These are phyloP conservation scores for Trapa bicornis DNA, from an alignment of 345 rosid species.

Conservation along the genomic window DNA sequence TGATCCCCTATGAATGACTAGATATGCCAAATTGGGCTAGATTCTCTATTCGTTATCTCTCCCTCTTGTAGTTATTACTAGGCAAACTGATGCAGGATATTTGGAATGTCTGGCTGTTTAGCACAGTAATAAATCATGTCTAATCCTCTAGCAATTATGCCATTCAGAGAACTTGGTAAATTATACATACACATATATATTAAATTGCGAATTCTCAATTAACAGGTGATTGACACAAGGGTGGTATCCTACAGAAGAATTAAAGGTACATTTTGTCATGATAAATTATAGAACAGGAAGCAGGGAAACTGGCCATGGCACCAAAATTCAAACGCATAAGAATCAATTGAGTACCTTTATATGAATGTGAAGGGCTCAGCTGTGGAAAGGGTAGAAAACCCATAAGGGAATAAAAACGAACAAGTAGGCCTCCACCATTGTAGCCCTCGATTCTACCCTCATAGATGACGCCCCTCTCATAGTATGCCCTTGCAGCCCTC, in stretches of 20 bases:
- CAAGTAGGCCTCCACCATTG: slow-evolving; percentile 69
- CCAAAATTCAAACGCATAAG: neutral
- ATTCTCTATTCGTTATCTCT: neutral
- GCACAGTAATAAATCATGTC: neutral
- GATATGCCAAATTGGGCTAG: neutral
- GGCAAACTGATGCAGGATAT: neutral
- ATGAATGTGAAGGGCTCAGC: slow-evolving; percentile 67
- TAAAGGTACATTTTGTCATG: neutral
- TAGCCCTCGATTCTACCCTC: slow-evolving; percentile 57
- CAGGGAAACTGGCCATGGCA: neutral
- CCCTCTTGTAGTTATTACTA: neutral
- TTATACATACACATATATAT: neutral
- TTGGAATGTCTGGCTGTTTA: neutral
- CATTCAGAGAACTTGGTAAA: neutral
- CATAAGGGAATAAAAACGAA: slow-evolving; percentile 70
- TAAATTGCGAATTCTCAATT: neutral
- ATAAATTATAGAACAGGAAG: neutral
- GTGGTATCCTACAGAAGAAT: neutral
- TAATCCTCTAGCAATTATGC: neutral
- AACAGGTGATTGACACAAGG: neutral
- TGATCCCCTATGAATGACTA: neutral
- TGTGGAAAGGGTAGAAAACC: slow-evolving; percentile 88
- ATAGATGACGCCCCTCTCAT: slow-evolving; percentile 41
- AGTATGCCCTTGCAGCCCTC: slow-evolving; percentile 56
- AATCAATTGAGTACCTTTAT: slow-evolving; percentile 41